Base-by-base conservation (phyloP, 169 alveolate genomes). In the Cryptosporidium sp. region DNA sequence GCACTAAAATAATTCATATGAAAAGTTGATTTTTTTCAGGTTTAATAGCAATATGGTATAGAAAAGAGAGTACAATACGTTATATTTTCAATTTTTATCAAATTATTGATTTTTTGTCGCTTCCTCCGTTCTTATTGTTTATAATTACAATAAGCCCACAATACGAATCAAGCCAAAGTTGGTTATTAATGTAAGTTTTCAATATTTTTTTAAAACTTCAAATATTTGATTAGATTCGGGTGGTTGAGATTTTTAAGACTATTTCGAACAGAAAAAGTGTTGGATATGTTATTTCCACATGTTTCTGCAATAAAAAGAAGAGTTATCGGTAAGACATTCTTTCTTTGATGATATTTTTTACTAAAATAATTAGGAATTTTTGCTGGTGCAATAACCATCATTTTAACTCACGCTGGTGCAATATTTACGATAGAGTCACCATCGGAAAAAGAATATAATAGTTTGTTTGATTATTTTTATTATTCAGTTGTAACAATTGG, bases 401-500 rank as follows among this genome's bases (percentile, higher is more conserved):
- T 91, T 21, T 44, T 91, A 39, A 91, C 92, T 52, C 84, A 72
- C 44, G 93, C 93, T 3, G 93, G 93, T n/a, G 92, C 89, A 58
- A 91, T 91, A 45, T 91, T 91, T n/a, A 73, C 89, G 16, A 69
- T 91, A 21, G 93, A 91, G 18, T 85, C 92, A 3, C 93, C 93
- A 0, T 39, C 85, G 0, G 62, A 39, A 45, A 70, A 70, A 48
- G 45, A 70, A n/a, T 70, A 70, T 51, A 21, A 85, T 65, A 84
- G 67, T 8, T 70, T 85, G 33, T 91, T 69, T 70, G 92, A 91
- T 56, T 91, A 70, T 33, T 91, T 85, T 18, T 85, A 73, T 71
- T 91, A 91, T 53, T 87, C 92, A n/a, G 67, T 91, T 39, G 93
- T 91, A 23, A 91, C 93, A 9, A 91, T 91, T n/a, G 85, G 85